Evolutionary conservation across 148 eudicot genomes (phyloP).

Genomic region (Chenopodium berlandieri): DNA sequence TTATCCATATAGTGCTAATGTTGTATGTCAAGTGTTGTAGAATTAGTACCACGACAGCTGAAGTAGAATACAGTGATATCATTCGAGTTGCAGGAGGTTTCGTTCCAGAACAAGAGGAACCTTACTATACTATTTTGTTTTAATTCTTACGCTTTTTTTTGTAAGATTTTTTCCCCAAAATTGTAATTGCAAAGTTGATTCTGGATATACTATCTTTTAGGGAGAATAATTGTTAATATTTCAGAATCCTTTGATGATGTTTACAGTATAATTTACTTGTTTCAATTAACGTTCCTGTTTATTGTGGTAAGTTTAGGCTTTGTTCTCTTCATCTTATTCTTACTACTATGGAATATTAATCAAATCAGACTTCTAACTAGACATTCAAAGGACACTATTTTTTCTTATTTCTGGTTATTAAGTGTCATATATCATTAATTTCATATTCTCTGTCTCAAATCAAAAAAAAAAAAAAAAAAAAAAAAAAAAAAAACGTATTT

Average conservation of each 20-base stretch:
- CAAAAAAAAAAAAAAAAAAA: too few species aligned
- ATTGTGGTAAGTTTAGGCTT: too few species aligned
- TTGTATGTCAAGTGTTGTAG: conserved; percentile 20
- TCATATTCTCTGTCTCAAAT: too few species aligned
- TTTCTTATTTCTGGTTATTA: too few species aligned
- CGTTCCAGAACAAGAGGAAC: not conserved
- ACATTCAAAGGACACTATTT: too few species aligned
- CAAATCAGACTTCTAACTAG: too few species aligned
- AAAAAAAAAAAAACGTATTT: too few species aligned
- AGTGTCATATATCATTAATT: too few species aligned
- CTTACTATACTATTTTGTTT: not conserved
- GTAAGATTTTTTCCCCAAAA: not conserved
- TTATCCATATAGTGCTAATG: conserved; percentile 20
- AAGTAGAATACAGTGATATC: conserved; percentile 5
- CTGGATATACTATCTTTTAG: not conserved
- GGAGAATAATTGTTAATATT: not conserved
- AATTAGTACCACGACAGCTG: not conserved
- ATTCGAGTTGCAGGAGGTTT: conserved; percentile 1
- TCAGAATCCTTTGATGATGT: not conserved
- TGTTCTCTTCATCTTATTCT: too few species aligned
- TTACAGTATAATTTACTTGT: not conserved
- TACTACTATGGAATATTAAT: too few species aligned
- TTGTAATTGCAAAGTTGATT: not conserved
- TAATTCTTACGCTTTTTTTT: not conserved
- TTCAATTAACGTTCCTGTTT: too few species aligned